Conservation (phyloP, 2,329 filamentous ascomycete genomes). For the Ophiostoma australiae region DNA sequence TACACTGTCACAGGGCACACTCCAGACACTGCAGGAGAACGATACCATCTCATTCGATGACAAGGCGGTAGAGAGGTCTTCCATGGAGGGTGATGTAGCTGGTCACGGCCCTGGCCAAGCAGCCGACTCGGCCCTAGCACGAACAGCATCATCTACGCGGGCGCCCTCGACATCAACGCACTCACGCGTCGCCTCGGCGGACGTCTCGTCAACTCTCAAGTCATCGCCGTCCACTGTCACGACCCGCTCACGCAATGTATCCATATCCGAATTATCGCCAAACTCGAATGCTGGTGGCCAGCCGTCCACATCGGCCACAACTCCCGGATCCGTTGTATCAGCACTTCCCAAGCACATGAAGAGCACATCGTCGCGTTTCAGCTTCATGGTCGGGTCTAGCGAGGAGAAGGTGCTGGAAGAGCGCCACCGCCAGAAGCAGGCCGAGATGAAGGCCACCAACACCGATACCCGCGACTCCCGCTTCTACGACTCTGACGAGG, state of each 20-base stretch:
- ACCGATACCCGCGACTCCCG: slow-evolving; percentile 43
- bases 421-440: slow-evolving; percentile 61
- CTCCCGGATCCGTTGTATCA: slow-evolving; percentile 34
- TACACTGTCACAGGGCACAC: slow-evolving; percentile 14
- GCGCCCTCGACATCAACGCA: slow-evolving; percentile 31
- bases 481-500: slow-evolving; percentile 59
- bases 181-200: slow-evolving; percentile 34
- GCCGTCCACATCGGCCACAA: slow-evolving; percentile 19
- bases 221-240: slow-evolving; percentile 37
- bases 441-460: slow-evolving; percentile 51
- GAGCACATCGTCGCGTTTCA: slow-evolving; percentile 74
- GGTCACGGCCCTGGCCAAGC: slow-evolving; percentile 27
- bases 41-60: slow-evolving; percentile 27
- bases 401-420: slow-evolving; percentile 68
- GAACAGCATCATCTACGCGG: slow-evolving; percentile 27
- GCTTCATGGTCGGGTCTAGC: slow-evolving; percentile 68
- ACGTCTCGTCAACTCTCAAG: slow-evolving; percentile 29
- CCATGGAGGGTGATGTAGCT: slow-evolving; percentile 32
- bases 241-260: slow-evolving; percentile 49
- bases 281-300: slow-evolving; percentile 34
- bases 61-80: slow-evolving; percentile 28
- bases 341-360: slow-evolving; percentile 59
- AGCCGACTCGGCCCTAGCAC: slow-evolving; percentile 27
- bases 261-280: slow-evolving; percentile 46
- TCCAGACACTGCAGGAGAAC: slow-evolving; percentile 27